Base-by-base conservation (phyloP, 306 rosid genomes). In the Cicer judaicum region DNA sequence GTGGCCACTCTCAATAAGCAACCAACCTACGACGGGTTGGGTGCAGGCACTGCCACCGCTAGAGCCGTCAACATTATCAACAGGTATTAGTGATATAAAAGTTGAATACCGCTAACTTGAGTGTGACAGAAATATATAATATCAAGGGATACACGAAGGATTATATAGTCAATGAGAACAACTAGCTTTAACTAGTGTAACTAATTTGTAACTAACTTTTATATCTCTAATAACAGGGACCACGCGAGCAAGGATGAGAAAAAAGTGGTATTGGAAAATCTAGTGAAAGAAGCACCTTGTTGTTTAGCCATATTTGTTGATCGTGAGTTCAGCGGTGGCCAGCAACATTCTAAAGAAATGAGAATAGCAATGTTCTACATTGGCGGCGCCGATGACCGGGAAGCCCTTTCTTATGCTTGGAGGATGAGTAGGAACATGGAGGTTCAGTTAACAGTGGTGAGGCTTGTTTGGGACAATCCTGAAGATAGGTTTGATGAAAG, bases 401-500 rank as follows among this genome's bases (percentile, higher is more conserved):
- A 84, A 43, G 87, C 87, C 1, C 73, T 84, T 11, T 54, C 80
- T 1, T 84, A 84, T 46, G 85, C 87, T 0, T 80, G 87, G 87
- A 80, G 87, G 47, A 84, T 84, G 87, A 68, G 75, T 6, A 57
- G 49, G 18, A 77, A 62, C 43, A 1, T 2, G 11, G 77, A 73
- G 36, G 74, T 71, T 34, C 42, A 49, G 6, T 10, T 84, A 48
- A 84, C 76, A 2, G 78, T 84, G 56, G 83, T 84, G 41, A 60
- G 85, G 68, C 80, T 84, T 6, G 62, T 84, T 48, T 84, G 87
- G 87, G 75, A 84, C 1, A 74, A 64, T 42, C 74, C 78, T 5
- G 63, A 43, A 0, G 78, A 78, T 10, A 80, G 47, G 73, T 84
- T 77, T 13, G 80, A 77, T 15, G 68, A 77, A 19, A 16, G 7